Evolutionary conservation across 1,139 yeast species (phyloP).

Genomic region (Scheffersomyces titani): DNA sequence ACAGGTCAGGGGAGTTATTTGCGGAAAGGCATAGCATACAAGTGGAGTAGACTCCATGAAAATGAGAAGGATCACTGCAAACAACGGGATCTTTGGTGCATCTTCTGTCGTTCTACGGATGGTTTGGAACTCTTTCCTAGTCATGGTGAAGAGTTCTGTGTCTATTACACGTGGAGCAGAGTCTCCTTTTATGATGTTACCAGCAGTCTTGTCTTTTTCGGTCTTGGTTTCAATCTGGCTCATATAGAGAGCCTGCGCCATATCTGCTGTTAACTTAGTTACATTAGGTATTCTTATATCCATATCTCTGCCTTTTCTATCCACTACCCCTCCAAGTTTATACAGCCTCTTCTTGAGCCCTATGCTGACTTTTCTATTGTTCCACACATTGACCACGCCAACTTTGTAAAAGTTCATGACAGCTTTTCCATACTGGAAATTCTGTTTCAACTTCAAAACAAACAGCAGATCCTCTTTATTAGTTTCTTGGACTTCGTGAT

Average conservation of each 20-base stretch:
- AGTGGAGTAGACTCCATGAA: slow-evolving; percentile 68
- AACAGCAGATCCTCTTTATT: slow-evolving; percentile 21
- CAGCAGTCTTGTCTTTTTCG: slow-evolving; percentile 14
- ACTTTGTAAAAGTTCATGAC: slow-evolving; percentile 49
- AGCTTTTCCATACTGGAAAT: slow-evolving; percentile 38
- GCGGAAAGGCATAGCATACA: slow-evolving; percentile 59
- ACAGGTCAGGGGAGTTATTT: slow-evolving; percentile 71
- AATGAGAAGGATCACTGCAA: slow-evolving; percentile 56
- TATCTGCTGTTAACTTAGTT: slow-evolving; percentile 27
- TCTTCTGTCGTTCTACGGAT: slow-evolving; percentile 61
- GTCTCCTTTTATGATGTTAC: slow-evolving; percentile 15
- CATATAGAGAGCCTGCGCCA: slow-evolving; percentile 40
- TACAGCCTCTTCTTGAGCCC: slow-evolving; percentile 20
- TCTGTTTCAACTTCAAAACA: slow-evolving; percentile 34
- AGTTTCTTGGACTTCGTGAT: slow-evolving; percentile 23
- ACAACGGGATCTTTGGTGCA: slow-evolving; percentile 59
- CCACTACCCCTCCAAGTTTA: slow-evolving; percentile 24
- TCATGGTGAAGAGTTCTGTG: slow-evolving; percentile 32
- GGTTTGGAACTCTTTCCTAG: slow-evolving; percentile 55
- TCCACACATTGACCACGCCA: slow-evolving; percentile 57
- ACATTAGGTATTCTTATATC: slow-evolving; percentile 29
- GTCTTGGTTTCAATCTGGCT: slow-evolving; percentile 27
- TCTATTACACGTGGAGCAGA: slow-evolving; percentile 5
- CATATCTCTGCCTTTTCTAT: slow-evolving; percentile 25
- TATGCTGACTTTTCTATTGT: slow-evolving; percentile 26